Evolutionary conservation across 2,329 filamentous ascomycete species (phyloP).

Genomic region (Apiospora kogelbergensis): DNA sequence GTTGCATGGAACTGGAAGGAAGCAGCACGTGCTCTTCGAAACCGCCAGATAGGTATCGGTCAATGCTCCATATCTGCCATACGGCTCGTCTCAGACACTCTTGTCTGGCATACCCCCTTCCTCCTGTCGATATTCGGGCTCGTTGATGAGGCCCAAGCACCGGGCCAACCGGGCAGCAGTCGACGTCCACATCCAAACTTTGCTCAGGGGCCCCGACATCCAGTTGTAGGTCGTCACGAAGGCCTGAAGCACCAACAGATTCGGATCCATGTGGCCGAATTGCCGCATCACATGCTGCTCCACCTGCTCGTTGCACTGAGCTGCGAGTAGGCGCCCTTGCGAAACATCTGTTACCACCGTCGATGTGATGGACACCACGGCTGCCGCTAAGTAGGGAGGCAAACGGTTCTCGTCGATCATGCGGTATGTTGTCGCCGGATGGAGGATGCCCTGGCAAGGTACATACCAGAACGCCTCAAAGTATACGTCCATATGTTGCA

Average conservation of each 20-base stretch:
- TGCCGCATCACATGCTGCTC: constrained; percentile 41
- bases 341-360: constrained; percentile 35
- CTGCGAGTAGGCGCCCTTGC: constrained; percentile 35
- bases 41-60: constrained; percentile 15
- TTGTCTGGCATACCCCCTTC: constrained; percentile 3
- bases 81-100: constrained; percentile 15
- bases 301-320: constrained; percentile 38
- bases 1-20: constrained; percentile 15
- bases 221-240: constrained; percentile 15
- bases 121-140: constrained; percentile 9
- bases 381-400: constrained; percentile 35
- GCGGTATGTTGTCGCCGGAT: constrained; percentile 33
- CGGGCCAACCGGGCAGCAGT: constrained; percentile 14
- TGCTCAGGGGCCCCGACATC: constrained; percentile 15
- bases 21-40: constrained; percentile 15
- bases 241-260: constrained; percentile 12
- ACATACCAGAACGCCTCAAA: constrained; percentile 39
- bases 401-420: constrained; percentile 38
- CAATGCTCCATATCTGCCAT: constrained; percentile 16
- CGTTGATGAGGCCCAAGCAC: constrained; percentile 16
- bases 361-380: constrained; percentile 38
- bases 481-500: constrained; percentile 39
- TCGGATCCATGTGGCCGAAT: constrained; percentile 28
- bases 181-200: constrained; percentile 16
- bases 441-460: constrained; percentile 40